These are phyloP conservation scores for Amanita inopinata DNA, from an alignment of 768 basidiomycete species.

Conservation along the genomic window DNA sequence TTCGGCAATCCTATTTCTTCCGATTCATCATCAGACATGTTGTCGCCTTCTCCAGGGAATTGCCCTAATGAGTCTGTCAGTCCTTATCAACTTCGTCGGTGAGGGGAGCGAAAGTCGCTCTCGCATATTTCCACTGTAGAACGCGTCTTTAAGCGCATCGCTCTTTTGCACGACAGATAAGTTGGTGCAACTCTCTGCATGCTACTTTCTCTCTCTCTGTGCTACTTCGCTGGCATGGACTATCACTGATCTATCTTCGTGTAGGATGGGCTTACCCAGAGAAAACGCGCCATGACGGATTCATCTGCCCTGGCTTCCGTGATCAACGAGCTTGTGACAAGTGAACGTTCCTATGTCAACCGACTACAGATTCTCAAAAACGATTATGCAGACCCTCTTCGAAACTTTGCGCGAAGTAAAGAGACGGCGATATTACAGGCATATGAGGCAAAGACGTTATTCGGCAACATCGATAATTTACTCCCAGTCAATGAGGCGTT, in stretches of 20 bases:
- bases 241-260: constrained; percentile 1
- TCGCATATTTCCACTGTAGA: background rate
- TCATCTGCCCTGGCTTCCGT: constrained; percentile 59
- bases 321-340: constrained; percentile 79
- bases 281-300: constrained; percentile 56
- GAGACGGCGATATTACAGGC: constrained; percentile 79
- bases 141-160: background rate
- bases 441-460: constrained; percentile 89
- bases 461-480: constrained; percentile 88
- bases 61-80: constrained; percentile 35
- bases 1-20: constrained; percentile 58
- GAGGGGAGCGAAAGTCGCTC: background rate
- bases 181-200: constrained; percentile 5
- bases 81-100: constrained; percentile 7
- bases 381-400: constrained; percentile 87
- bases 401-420: constrained; percentile 75
- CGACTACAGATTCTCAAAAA: constrained; percentile 75
- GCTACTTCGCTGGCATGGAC: background rate
- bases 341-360: constrained; percentile 83
- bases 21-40: constrained; percentile 37
- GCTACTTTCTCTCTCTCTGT: background rate
- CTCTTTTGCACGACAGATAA: constrained; percentile 3
- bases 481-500: constrained; percentile 87
- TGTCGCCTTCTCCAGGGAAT: constrained; percentile 32
- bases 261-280: constrained; percentile 32